A percentile compares a stretch with the other conserved stretches of the same genome.
phyloP scores from a whole-genome alignment of 1,284 basidiomycete species.

The Boletus semigastroideus region DNA sequence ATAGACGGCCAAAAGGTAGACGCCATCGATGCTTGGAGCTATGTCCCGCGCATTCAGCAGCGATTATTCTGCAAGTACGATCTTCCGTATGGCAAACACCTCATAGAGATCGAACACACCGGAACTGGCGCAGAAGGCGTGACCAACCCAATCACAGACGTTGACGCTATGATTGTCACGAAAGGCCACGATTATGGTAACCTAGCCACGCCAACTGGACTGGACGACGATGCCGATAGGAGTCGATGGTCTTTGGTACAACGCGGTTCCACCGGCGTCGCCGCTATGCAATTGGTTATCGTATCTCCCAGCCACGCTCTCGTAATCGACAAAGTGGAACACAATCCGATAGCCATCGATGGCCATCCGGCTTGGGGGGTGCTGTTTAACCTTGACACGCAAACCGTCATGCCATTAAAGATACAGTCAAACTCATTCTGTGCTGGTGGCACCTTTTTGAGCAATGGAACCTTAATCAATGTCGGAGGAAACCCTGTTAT shows the following conservation, averaged over 20 bases:
- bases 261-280: constrained; percentile 72
- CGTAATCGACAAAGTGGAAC: constrained; percentile 82
- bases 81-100: constrained; percentile 54
- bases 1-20: constrained; percentile 53
- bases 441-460: constrained; percentile 75
- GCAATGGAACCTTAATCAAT: constrained; percentile 74
- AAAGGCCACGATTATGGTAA: constrained; percentile 28
- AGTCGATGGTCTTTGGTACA: constrained; percentile 50
- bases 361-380: constrained; percentile 80
- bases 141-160: constrained; percentile 42
- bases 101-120: constrained; percentile 61
- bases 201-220: neutral
- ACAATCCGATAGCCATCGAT: constrained; percentile 71
- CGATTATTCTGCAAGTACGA: constrained; percentile 62
- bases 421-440: constrained; percentile 87
- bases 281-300: constrained; percentile 78
- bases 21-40: constrained; percentile 49
- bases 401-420: constrained; percentile 60
- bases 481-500: constrained; percentile 79
- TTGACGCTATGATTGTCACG: constrained; percentile 71
- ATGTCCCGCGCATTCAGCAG: constrained; percentile 50
- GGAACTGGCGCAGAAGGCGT: constrained; percentile 41
- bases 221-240: constrained; percentile 1
- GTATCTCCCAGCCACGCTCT: constrained; percentile 71
- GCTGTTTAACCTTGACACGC: constrained; percentile 66